phyloP scores from a whole-genome alignment of 306 rosid genomes.

The Prunus mume region DNA sequence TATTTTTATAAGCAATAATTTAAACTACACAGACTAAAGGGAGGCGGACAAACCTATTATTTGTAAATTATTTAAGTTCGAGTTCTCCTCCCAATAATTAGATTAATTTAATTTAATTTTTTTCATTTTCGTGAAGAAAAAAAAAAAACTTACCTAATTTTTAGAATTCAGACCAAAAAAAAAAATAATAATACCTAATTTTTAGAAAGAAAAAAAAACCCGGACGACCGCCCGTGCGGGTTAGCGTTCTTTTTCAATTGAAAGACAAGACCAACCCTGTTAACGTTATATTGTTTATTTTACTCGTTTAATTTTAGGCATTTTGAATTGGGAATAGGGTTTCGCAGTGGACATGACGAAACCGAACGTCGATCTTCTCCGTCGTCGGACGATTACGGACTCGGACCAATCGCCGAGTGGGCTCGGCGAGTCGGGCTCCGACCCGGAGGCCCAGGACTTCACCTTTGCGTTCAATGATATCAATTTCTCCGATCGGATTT shows the following conservation, averaged over 20 bases:
- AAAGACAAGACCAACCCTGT: neutral
- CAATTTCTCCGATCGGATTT: constrained; percentile 48
- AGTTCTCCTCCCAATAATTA: too few relatives aligned
- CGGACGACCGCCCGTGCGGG: neutral
- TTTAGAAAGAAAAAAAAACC: neutral
- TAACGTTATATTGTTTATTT: neutral
- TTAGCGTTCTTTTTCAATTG: neutral
- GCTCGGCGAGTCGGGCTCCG: neutral
- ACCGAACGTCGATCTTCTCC: constrained; percentile 16
- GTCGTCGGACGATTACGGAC: constrained; percentile 20
- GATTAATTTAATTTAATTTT: too few relatives aligned
- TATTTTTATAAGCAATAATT: too few relatives aligned
- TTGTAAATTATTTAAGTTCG: too few relatives aligned
- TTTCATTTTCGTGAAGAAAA: too few relatives aligned
- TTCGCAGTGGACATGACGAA: constrained; percentile 3
- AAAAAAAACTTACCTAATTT: too few relatives aligned
- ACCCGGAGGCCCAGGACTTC: constrained; percentile 24
- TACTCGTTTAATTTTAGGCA: neutral
- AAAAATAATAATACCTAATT: too few relatives aligned
- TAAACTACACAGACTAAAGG: accelerated
- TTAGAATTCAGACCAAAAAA: too few relatives aligned
- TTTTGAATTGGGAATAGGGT: neutral
- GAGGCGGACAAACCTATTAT: too few relatives aligned
- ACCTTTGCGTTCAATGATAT: constrained; percentile 44
- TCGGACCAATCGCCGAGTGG: constrained; percentile 9